Conservation (phyloP, 176 grass and related monocot species). For the Microstegium vimineum region DNA sequence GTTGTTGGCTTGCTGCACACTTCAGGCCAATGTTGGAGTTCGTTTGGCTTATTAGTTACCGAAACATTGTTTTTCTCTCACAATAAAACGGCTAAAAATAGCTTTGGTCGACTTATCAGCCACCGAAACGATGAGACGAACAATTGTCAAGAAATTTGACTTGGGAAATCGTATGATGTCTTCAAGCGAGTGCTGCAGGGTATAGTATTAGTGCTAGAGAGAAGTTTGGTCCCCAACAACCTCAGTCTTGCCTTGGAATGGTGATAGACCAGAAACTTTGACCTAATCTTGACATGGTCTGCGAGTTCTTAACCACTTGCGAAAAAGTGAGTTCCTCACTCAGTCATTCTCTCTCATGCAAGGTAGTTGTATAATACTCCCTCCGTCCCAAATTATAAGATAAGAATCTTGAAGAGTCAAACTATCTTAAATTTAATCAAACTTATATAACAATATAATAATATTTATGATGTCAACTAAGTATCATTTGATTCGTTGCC, state of each 20-base stretch:
- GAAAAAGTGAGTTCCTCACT: background rate
- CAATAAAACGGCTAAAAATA: no score
- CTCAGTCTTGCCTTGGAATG: constrained; percentile 23
- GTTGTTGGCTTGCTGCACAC: background rate
- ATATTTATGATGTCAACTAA: no score
- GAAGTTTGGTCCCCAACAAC: constrained; percentile 23
- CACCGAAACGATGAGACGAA: no score
- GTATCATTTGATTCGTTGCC: no score
- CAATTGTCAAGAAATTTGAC: no score
- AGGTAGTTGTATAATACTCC: constrained; percentile 11
- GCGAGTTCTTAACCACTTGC: constrained; percentile 18
- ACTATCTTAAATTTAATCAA: no score
- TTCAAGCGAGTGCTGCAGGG: background rate
- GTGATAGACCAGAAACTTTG: constrained; percentile 23
- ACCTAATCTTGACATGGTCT: background rate
- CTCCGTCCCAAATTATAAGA: no score
- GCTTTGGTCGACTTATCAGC: no score
- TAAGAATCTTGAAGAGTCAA: no score
- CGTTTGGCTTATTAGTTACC: no score
- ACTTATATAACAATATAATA: no score
- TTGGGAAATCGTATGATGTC: background rate
- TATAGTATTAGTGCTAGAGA: background rate
- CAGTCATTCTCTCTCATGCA: background rate
- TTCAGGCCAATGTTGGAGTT: background rate
- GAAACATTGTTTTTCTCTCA: no score